Evolutionary conservation across 345 rosid genomes (phyloP), one percentile per base, ranked within the genome.

Genomic region (Excoecaria agallocha): DNA sequence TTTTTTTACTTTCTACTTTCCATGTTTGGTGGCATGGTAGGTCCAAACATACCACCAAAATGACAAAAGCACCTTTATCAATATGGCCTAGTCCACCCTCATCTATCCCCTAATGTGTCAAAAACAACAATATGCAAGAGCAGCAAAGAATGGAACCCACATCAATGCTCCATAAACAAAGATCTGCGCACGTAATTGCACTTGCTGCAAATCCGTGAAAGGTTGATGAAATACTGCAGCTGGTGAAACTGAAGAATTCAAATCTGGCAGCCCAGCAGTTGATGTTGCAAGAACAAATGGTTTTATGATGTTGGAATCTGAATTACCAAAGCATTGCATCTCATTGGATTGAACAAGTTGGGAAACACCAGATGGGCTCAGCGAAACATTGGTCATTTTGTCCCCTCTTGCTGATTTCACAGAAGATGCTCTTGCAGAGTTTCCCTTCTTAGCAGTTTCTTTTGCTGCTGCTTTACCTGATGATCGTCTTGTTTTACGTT

Each of bases 111-210:
- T 22, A 4, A 69, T 41, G 69, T 6, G 12, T 54, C 58, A 16
- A 22, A 22, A 65, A 35, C 37, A 54, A 63, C 67, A 66, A 3
- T 50, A 51, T 12, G 52, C 17, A 43, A 52, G 60, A 55, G 57
- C 19, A 41, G 17, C 12, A 74, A 58, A 48, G 41, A 68, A 51
- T 5, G 69, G 71, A 56, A 84, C 97, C 79, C 81, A 96, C 99
- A 96, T 96, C 79, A 96, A 81, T 76, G 95, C 89, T 71, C 99
- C 99, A 76, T 96, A 96, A 72, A 93, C 99, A 85, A 96, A 90
- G 73, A 96, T 96, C 87, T 96, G 99, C 68, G 99, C 92, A 57
- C 99, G 99, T 76, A 96, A 85, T 81, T 96, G 98, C 84, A 93
- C 92, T 96, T 96, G 99, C 78, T 96, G 99, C 76, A 87, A 76